Conservation (phyloP, 176 grass and related monocot genomes). For the Rhynchospora breviuscula region DNA sequence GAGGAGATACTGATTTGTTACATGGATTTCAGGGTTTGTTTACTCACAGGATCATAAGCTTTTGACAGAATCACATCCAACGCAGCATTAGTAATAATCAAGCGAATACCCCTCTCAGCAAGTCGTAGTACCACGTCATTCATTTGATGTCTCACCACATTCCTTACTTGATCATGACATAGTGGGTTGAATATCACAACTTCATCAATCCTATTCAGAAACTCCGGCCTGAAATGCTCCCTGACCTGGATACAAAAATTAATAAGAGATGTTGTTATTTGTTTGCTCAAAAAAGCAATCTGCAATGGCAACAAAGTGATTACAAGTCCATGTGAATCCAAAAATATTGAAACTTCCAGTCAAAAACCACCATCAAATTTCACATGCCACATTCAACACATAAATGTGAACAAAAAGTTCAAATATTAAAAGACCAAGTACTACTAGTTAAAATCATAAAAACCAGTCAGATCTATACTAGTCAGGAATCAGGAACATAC, state of each 20-base stretch:
- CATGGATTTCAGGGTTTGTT: neutral
- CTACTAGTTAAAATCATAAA: too few relatives aligned
- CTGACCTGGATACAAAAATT: conserved; percentile 49
- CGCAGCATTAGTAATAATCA: conserved; percentile 67
- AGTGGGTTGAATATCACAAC: conserved; percentile 73
- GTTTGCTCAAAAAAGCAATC: neutral
- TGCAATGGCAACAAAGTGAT: too few relatives aligned
- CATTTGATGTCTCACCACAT: conserved; percentile 76
- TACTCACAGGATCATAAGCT: conserved; percentile 65
- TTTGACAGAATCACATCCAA: conserved; percentile 58
- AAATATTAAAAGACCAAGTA: too few relatives aligned
- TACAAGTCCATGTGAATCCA: neutral
- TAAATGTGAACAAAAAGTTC: neutral
- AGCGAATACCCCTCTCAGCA: conserved; percentile 55
- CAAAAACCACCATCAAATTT: neutral
- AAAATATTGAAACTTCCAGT: neutral
- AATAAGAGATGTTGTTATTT: neutral
- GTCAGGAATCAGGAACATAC: conserved; percentile 55
- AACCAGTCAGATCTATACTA: neutral
- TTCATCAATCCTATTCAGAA: conserved; percentile 78
- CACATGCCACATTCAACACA: neutral
- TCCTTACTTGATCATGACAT: conserved; percentile 71
- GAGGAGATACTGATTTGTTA: conserved; percentile 46
- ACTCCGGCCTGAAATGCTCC: conserved; percentile 76
- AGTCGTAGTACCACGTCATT: conserved; percentile 77